A percentile compares a stretch with the other conserved stretches of the same genome.
Conservation (phyloP, 495 filamentous ascomycete species). For the Alectoria sarmentosa region DNA sequence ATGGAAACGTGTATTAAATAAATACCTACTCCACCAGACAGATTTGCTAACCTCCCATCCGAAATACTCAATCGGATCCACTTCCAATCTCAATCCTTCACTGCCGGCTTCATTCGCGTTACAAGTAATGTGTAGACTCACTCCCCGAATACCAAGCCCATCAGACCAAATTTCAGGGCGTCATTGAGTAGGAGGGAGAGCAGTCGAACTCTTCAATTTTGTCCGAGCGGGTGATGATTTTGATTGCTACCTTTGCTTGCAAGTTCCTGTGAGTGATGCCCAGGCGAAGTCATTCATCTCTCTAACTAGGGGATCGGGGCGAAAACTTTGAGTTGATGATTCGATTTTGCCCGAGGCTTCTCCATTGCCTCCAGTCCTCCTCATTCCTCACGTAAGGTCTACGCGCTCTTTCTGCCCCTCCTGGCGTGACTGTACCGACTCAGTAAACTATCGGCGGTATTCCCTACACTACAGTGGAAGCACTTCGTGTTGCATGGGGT, state of each 20-base stretch:
- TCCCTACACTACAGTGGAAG: background rate
- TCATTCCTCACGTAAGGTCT: background rate
- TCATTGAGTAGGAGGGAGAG: background rate
- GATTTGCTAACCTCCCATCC: background rate
- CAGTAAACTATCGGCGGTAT: background rate
- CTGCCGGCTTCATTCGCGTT: background rate
- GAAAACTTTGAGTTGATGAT: background rate
- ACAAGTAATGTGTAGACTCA: background rate
- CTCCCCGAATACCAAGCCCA: background rate
- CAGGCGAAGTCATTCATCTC: background rate
- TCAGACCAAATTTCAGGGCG: background rate
- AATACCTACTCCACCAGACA: background rate
- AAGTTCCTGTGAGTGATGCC: background rate
- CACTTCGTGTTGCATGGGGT: background rate
- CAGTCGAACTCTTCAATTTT: background rate
- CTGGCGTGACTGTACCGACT: background rate
- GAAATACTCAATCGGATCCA: background rate
- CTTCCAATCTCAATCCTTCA: background rate
- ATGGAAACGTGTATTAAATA: too few relatives aligned
- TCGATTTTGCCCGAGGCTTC: background rate
- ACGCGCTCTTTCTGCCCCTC: background rate
- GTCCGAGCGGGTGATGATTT: background rate
- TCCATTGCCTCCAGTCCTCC: background rate
- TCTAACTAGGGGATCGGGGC: background rate
- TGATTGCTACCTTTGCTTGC: background rate